Percentiles rank a stretch among this genome's conserved stretches.
Evolutionary conservation across 371 early-diverging fungal genomes (phyloP).

Genomic region (Smittium mucronatum): DNA sequence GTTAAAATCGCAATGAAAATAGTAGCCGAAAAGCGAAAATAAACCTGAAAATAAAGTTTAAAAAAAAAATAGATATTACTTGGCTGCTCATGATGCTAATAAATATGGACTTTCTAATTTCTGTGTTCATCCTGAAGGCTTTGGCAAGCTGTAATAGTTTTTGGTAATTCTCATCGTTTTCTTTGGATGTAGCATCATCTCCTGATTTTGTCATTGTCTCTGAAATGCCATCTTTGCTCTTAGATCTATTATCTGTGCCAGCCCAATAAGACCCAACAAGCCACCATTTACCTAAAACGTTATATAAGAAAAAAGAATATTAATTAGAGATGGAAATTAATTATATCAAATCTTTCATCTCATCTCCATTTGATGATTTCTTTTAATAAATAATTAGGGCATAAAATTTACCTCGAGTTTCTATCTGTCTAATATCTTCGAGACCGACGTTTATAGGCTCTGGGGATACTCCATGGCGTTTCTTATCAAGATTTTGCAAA

Average conservation of each 20-base stretch:
- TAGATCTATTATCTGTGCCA: slow-evolving; percentile 37
- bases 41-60: background rate
- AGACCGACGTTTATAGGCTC: slow-evolving; percentile 77
- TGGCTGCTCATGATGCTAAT: slow-evolving; percentile 76
- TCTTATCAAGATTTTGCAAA: slow-evolving; percentile 39
- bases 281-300: slow-evolving; percentile 53
- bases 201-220: background rate
- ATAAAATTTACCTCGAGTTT: slow-evolving; percentile 47
- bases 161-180: slow-evolving; percentile 31
- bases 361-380: background rate
- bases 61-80: background rate
- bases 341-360: too few species aligned
- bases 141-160: slow-evolving; percentile 64
- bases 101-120: slow-evolving; percentile 83
- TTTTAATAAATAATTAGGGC: background rate
- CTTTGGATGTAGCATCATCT: slow-evolving; percentile 9
- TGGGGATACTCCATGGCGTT: slow-evolving; percentile 34
- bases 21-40: too few species aligned
- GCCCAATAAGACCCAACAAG: slow-evolving; percentile 71
- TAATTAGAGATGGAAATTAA: background rate
- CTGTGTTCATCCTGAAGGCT: slow-evolving; percentile 90
- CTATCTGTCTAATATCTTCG: slow-evolving; percentile 70
- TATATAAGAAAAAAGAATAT: background rate
- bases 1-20: background rate
- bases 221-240: background rate